Evolutionary conservation across 2,329 filamentous ascomycete species (phyloP), one percentile per base, ranked within the genome.

Genomic region (Aspergillus aculeatinus): DNA sequence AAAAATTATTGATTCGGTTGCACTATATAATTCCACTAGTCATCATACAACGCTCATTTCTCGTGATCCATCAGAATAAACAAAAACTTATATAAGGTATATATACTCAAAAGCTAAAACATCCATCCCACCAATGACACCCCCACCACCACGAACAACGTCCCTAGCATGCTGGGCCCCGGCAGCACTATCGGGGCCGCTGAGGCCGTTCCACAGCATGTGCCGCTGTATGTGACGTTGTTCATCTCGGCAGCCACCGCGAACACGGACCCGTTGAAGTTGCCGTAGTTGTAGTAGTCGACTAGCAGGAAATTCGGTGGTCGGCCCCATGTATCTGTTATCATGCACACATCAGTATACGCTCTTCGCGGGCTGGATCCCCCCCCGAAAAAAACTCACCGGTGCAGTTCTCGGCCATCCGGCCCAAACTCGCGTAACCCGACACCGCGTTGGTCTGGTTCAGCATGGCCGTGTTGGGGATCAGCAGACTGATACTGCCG

Each of bases 221-320:
- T 68, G 16, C 74, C 67, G 52, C 76, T 81, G 70, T 91, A 93
- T 0, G 84, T 87, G 51, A 95, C 89, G 61, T 88, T 87, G 74
- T 94, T 95, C 66, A 86, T 84, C 60, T 77, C 70, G 0, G 89
- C 89, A 0, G 88, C 89, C 21, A 89, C 88, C 70, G 89, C 83
- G 69, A 96, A 96, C 10, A 95, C 90, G 3, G 89, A 90, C 2
- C 91, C 91, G 3, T 83, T 81, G 78, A 81, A 83, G 39, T 77
- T 80, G 31, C 89, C 90, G 61, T 82, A 81, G 73, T 95, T 92
- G 77, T 95, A 96, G 75, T 91, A 95, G 73, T 96, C 91, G 27
- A 95, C 90, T 57, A 95, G 87, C 53, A 96, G 80, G 70, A 92
- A 87, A 69, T 89, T 94, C 2, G 91, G 92, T 0, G 90, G 82